phyloP scores from a whole-genome alignment of 129 eudicot species.

The Lactuca saligna region DNA sequence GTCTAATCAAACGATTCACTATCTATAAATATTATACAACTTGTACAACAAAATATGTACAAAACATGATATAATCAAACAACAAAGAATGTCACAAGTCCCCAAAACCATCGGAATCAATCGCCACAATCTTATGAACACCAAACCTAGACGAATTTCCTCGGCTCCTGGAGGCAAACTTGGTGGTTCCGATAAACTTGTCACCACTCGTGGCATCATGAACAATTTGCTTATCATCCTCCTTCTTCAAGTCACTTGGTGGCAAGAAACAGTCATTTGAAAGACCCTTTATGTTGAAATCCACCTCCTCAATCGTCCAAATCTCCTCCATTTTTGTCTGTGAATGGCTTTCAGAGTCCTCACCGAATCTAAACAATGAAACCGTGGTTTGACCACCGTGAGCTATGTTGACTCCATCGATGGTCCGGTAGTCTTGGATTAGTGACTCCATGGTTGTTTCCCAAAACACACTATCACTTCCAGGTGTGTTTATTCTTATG shows the following conservation, averaged over 20 bases:
- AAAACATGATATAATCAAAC: constrained; percentile 1
- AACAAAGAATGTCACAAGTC: constrained; percentile 31
- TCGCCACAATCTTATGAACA: constrained; percentile 38
- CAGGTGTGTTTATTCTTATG: constrained; percentile 56
- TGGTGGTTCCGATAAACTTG: constrained; percentile 25
- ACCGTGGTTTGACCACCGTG: constrained; percentile 69
- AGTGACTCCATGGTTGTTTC: constrained; percentile 89
- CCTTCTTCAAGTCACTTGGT: constrained; percentile 73
- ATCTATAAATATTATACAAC: constrained; percentile 26
- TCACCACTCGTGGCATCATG: constrained; percentile 17
- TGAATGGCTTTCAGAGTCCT: constrained; percentile 54
- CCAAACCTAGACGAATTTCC: constrained; percentile 42
- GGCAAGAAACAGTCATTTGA: constrained; percentile 74
- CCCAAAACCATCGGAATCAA: constrained; percentile 38
- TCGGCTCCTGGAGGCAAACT: constrained; percentile 34
- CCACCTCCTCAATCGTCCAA: constrained; percentile 89
- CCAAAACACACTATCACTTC: constrained; percentile 66
- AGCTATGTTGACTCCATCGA: constrained; percentile 81
- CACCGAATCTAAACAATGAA: constrained; percentile 70
- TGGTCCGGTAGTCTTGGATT: constrained; percentile 70
- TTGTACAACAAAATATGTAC: constrained; percentile 27
- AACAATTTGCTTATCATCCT: constrained; percentile 44
- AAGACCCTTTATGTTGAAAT: constrained; percentile 82
- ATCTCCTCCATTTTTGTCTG: constrained; percentile 82
- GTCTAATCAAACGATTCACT: constrained; percentile 36